Base-by-base conservation (phyloP, 1,284 basidiomycete species). In the Ganoderma leucocontextum region DNA sequence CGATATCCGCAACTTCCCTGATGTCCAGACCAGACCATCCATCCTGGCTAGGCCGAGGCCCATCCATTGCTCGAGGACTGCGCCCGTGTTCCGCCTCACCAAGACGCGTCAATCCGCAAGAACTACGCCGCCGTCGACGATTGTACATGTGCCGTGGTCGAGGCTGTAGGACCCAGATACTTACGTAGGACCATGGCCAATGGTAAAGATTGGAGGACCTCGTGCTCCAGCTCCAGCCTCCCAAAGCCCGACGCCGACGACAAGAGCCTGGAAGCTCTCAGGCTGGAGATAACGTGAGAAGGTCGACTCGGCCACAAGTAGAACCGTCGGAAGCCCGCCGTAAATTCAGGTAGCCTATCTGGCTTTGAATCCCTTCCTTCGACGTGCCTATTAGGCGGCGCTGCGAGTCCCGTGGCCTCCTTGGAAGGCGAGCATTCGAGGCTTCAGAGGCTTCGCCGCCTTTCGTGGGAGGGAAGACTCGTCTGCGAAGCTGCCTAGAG, bases 311-410 rank as follows among this genome's bases (percentile, higher is more conserved):
- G 52, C 52, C n/a, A n/a, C n/a, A 22, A 22, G 44, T 47, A 47
- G 44, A 47, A n/a, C 33, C 42, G 42, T 19, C 25, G 52, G 52
- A 33, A 33, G 29, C 25, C 52, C 25, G 52, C 25, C 52, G 7
- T 53, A 29, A 13, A 53, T 53, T 33, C n/a, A 53, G 25, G 25
- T 29, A 53, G 52, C 52, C 52, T 53, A 53, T 53, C 52, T 25
- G 52, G 25, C 52, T 19, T 47, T 47, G 44, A 47, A 47, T n/a
- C 7, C 17, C 19, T 9, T 53, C 29, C 52, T 33, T 53, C 52
- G 52, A 29, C 25, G 52, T 53, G 13, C 52, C 52, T 53, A 29
- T 29, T 29, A 47, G 9, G n/a, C n/a, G n/a, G n/a, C 8, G 44
- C n/a, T 47, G 44, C 44, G 22, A 4, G 52, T 15, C 52, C 52